These are phyloP conservation scores for Ophiocordyceps sinensis DNA, from an alignment of 2,329 filamentous ascomycete species.

Conservation along the genomic window DNA sequence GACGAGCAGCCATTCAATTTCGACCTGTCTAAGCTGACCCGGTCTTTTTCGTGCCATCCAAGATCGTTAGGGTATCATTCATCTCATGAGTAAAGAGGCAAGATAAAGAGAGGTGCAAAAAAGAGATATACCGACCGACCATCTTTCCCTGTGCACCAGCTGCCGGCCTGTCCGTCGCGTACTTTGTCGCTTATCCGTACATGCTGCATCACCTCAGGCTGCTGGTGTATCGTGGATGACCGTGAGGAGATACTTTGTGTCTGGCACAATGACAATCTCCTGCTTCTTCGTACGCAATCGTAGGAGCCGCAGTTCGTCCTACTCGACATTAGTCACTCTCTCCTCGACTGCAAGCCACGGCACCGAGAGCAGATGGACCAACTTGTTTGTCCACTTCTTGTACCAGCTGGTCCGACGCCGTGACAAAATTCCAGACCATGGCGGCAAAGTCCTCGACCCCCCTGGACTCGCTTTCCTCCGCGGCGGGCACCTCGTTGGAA, in stretches of 20 bases:
- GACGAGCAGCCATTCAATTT: background rate
- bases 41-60: background rate
- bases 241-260: conserved; percentile 63
- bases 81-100: background rate
- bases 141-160: no score
- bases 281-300: conserved; percentile 72
- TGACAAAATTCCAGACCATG: conserved; percentile 65
- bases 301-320: conserved; percentile 66
- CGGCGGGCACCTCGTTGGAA: conserved; percentile 26
- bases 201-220: conserved; percentile 26
- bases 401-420: conserved; percentile 53
- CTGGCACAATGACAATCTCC: conserved; percentile 72
- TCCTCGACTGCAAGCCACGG: no score
- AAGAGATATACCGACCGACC: no score
- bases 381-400: conserved; percentile 59
- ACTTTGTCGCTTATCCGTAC: background rate
- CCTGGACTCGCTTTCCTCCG: conserved; percentile 34
- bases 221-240: conserved; percentile 71
- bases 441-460: conserved; percentile 59
- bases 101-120: background rate
- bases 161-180: background rate
- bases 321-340: conserved; percentile 8
- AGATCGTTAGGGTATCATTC: background rate
- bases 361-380: background rate
- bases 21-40: no score